Evolutionary conservation across 31 red algal species (phyloP).

Genomic region (Porphyra umbilicalis): DNA sequence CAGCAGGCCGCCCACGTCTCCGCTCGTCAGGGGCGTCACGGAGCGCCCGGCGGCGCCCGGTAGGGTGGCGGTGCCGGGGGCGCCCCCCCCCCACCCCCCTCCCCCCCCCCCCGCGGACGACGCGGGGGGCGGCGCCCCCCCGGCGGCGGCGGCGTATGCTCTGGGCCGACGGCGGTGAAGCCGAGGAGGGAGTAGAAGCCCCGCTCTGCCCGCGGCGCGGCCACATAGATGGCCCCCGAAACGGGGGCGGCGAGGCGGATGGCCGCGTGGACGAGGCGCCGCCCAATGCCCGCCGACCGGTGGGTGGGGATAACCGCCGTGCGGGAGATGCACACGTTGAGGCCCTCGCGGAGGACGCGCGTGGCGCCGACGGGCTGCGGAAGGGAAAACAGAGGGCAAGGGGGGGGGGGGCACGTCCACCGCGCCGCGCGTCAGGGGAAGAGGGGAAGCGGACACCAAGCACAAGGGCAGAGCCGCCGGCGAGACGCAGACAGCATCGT

Average conservation of each 20-base stretch:
- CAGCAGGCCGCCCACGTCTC: background rate
- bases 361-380: conserved; percentile 24
- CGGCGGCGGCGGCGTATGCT: background rate
- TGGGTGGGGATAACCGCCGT: conserved; percentile 32
- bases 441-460: background rate
- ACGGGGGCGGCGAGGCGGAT: conserved; percentile 17
- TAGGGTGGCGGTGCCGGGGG: too few species aligned
- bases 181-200: conserved; percentile 77
- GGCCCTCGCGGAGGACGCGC: conserved; percentile 14
- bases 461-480: too few species aligned
- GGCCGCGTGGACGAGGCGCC: conserved; percentile 22
- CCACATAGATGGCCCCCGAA: conserved; percentile 45
- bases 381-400: background rate
- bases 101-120: background rate
- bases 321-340: conserved; percentile 42
- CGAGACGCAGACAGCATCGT: too few species aligned
- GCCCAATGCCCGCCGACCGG: conserved; percentile 37
- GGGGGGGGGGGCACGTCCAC: background rate
- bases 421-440: background rate
- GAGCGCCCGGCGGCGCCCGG: background rate
- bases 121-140: background rate
- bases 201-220: conserved; percentile 24
- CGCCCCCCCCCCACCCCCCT: background rate
- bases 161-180: conserved; percentile 11
- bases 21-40: background rate